Percentiles rank a stretch among this genome's conserved stretches.
These are phyloP conservation scores for Lanmaoa rubissima DNA, from an alignment of 768 basidiomycete genomes.

Conservation along the genomic window DNA sequence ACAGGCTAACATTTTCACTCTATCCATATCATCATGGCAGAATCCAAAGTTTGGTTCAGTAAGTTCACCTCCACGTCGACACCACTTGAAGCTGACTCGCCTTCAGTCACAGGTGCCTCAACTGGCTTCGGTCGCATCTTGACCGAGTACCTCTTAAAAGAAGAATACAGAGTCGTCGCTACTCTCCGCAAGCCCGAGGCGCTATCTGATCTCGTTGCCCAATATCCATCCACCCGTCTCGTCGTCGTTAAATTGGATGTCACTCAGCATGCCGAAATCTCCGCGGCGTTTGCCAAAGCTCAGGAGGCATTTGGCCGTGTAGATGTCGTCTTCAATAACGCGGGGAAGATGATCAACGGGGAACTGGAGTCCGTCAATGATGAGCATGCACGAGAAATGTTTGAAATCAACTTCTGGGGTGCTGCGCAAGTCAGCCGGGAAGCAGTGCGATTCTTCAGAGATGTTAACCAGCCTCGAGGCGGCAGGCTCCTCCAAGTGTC, in stretches of 20 bases:
- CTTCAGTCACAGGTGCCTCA: slow-evolving; percentile 39
- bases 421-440: no score
- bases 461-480: slow-evolving; percentile 34
- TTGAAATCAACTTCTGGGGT: no score
- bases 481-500: slow-evolving; percentile 37
- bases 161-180: slow-evolving; percentile 40
- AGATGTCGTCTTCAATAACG: slow-evolving; percentile 40
- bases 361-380: no score
- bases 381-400: no score
- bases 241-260: slow-evolving; percentile 34
- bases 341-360: slow-evolving; percentile 17
- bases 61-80: not conserved
- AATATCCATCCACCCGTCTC: slow-evolving; percentile 24
- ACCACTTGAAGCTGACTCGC: not conserved
- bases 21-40: not conserved
- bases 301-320: slow-evolving; percentile 33
- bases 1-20: not conserved
- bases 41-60: not conserved
- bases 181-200: slow-evolving; percentile 41
- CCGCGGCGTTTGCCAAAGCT: slow-evolving; percentile 28
- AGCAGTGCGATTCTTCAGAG: slow-evolving; percentile 29
- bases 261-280: slow-evolving; percentile 22
- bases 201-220: slow-evolving; percentile 26
- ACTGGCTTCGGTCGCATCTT: slow-evolving; percentile 41
- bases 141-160: slow-evolving; percentile 32